These are phyloP conservation scores for Hawksworthiomyces lignivorus DNA, from an alignment of 2,329 filamentous ascomycete species.

Conservation along the genomic window DNA sequence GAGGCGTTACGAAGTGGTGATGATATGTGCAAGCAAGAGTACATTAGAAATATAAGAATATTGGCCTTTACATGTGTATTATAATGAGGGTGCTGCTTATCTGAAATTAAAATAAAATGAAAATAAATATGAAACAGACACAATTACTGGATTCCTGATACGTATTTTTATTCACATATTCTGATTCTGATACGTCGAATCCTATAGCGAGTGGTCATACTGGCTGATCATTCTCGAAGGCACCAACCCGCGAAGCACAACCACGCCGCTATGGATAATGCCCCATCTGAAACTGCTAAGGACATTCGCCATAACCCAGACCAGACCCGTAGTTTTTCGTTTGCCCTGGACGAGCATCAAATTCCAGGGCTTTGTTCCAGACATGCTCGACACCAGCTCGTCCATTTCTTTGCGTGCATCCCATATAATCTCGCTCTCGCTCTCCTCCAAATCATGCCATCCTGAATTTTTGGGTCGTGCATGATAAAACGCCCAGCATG, in stretches of 20 bases:
- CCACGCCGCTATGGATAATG: conserved; percentile 13
- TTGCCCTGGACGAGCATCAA: not conserved
- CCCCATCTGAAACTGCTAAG: conserved; percentile 15
- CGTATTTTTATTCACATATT: too few relatives aligned
- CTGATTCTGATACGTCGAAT: too few relatives aligned
- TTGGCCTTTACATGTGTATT: too few relatives aligned
- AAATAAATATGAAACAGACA: too few relatives aligned
- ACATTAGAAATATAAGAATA: too few relatives aligned
- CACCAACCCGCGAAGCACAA: conserved; percentile 13
- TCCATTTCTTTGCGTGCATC: conserved; percentile 12
- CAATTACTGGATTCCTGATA: too few relatives aligned
- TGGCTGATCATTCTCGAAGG: conserved; percentile 12
- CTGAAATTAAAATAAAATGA: too few relatives aligned
- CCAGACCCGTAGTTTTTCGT: conserved; percentile 7
- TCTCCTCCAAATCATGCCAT: not conserved
- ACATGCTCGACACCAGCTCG: conserved; percentile 5
- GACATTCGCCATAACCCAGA: conserved; percentile 15
- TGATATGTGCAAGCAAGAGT: too few relatives aligned
- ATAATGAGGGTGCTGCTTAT: too few relatives aligned
- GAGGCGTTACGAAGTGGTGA: conserved; percentile 14
- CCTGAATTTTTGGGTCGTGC: not conserved
- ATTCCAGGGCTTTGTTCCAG: not conserved
- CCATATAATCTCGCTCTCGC: conserved; percentile 12
- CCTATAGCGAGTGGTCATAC: too few relatives aligned
- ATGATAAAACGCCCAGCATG: conserved; percentile 14